Conservation (phyloP, 169 alveolate species). For the Plasmodium coatneyi region DNA sequence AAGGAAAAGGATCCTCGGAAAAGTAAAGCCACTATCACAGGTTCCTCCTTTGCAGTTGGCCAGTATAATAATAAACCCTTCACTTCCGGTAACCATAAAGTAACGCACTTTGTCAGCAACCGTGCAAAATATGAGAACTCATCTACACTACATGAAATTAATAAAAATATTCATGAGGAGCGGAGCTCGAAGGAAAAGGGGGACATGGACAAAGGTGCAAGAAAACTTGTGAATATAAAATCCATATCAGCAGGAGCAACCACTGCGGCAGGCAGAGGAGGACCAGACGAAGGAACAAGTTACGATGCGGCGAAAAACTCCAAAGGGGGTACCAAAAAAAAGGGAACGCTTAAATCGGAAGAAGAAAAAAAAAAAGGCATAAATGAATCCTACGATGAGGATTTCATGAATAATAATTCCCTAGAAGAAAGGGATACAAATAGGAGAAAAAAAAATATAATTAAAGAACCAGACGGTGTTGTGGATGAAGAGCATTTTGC, state of each 20-base stretch:
- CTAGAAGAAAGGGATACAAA: constrained; percentile 10
- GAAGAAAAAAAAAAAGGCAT: background rate
- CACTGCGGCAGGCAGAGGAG: background rate
- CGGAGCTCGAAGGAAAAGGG: background rate
- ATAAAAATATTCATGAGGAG: constrained; percentile 48
- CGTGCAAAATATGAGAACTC: constrained; percentile 28
- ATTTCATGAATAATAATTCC: constrained; percentile 20
- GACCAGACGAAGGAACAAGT: background rate
- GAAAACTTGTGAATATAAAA: constrained; percentile 17
- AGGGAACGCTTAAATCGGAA: constrained; percentile 4
- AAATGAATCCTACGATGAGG: constrained; percentile 11
- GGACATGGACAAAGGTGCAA: constrained; percentile 4
- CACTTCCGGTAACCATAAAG: constrained; percentile 24
- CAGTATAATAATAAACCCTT: constrained; percentile 4
- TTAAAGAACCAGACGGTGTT: constrained; percentile 14
- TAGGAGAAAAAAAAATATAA: constrained; percentile 14
- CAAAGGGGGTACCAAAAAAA: background rate
- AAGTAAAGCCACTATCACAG: constrained; percentile 20
- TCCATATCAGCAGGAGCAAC: background rate
- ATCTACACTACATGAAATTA: constrained; percentile 18
- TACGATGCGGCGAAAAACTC: constrained; percentile 2
- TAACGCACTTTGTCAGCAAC: background rate
- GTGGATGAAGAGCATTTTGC: constrained; percentile 18
- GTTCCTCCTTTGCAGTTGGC: background rate
- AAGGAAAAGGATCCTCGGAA: constrained; percentile 36